Evolutionary conservation across 257 asterid species (phyloP), one percentile per base, ranked within the genome.

Genomic region (Eustoma russellianum): DNA sequence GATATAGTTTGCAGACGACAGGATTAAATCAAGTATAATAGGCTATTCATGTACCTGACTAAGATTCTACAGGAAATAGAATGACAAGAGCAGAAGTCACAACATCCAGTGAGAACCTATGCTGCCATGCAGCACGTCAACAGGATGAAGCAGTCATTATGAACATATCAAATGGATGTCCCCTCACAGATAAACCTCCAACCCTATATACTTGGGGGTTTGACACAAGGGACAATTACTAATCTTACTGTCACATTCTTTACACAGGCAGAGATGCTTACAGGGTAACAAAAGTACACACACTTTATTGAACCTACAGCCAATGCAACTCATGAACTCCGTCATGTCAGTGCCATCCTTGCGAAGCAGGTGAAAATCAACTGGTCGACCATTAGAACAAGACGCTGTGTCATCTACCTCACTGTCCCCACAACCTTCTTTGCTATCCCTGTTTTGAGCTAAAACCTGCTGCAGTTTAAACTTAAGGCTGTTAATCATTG

Each of bases 361-460:
- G 66, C 70, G 13, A n/a, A 69, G 76, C 65, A 70, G 61, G 55
- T 62, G 77, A 62, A 79, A 64, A 59, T 79, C 78, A 15, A 70
- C 65, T 6, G 77, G 69, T 18, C 70, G 79, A 8, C 94, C 96
- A 44, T 77, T 77, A 68, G 81, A 77, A 77, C 90, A 85, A 17
- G 97, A 92, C 46, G 95, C 95, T 5, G 95, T 81, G 54, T 88
- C 97, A 24, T 82, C 85, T 8, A 85, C 77, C 79, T 88, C 99
- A 15, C 95, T 92, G 56, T 92, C 99, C 17, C 99, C 99, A 61
- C 95, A 85, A 48, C 99, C 99, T 79, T 92, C 99, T 75, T 83
- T 88, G 62, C 95, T 83, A 49, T 92, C 95, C 68, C 84, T 56
- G 71, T 90, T 73, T 28, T 74, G 93, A 3, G 93, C 90, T 46